These are phyloP conservation scores for Secale cereale DNA, from an alignment of 176 grass and related monocot genomes.

Conservation along the genomic window DNA sequence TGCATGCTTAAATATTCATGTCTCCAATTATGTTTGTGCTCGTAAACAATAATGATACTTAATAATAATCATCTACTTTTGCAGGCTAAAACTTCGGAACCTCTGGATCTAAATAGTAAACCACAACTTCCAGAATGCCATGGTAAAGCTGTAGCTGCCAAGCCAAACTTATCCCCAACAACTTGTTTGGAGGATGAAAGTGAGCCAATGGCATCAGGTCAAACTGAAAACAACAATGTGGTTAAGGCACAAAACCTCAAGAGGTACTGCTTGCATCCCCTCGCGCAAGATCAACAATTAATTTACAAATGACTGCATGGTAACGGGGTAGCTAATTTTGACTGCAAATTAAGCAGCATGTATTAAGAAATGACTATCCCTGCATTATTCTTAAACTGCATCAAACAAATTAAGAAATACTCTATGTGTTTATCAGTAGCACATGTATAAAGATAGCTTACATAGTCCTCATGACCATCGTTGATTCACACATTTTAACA, in stretches of 20 bases:
- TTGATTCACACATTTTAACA: background rate
- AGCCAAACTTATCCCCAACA: background rate
- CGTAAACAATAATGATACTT: background rate
- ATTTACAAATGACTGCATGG: background rate
- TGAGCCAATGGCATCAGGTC: constrained; percentile 4
- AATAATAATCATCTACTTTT: background rate
- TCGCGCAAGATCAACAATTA: background rate
- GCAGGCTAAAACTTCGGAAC: background rate
- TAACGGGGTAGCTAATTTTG: background rate
- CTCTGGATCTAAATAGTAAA: background rate
- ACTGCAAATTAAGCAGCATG: background rate
- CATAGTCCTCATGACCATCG: background rate
- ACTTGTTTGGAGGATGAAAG: background rate
- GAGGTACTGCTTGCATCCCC: constrained; percentile 26
- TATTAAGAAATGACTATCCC: background rate
- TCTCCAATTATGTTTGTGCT: background rate
- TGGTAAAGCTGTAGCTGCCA: background rate
- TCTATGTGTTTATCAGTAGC: background rate
- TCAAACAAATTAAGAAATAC: background rate
- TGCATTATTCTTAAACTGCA: background rate
- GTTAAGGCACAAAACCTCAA: constrained; percentile 15
- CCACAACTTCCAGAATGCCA: background rate
- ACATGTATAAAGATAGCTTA: background rate
- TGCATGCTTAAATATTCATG: background rate
- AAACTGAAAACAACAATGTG: constrained; percentile 14